Conservation (phyloP, 2,329 filamentous ascomycete species). For the Myriosclerotinia duriaeana region DNA sequence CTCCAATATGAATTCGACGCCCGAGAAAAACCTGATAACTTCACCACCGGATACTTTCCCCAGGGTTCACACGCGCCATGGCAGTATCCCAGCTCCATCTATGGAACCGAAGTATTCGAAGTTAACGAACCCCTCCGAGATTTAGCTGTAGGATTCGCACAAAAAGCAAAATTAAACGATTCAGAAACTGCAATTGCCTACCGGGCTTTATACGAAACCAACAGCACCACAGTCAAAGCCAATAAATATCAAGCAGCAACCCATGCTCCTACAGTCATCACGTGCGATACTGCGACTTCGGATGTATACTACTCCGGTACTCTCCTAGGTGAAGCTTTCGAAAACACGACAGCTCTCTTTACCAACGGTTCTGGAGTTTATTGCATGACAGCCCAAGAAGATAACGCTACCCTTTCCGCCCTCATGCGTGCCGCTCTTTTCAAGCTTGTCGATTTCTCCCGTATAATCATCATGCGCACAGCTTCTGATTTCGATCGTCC, state of each 20-base stretch:
- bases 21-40: constrained; percentile 65
- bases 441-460: constrained; percentile 60
- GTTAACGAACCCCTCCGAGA: constrained; percentile 59
- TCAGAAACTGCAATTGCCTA: constrained; percentile 51
- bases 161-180: constrained; percentile 54
- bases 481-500: constrained; percentile 72
- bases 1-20: constrained; percentile 74
- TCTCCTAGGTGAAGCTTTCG: constrained; percentile 61
- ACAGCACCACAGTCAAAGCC: constrained; percentile 46
- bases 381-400: constrained; percentile 72
- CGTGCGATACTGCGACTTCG: constrained; percentile 67
- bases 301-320: constrained; percentile 70
- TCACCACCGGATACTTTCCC: constrained; percentile 66
- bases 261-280: constrained; percentile 54
- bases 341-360: constrained; percentile 60
- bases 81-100: constrained; percentile 58
- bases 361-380: constrained; percentile 68
- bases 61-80: constrained; percentile 57
- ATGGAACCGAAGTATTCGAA: constrained; percentile 71
- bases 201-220: constrained; percentile 47
- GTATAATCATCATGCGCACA: constrained; percentile 67
- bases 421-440: constrained; percentile 57
- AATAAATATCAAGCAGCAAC: constrained; percentile 49
- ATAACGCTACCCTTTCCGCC: constrained; percentile 67
- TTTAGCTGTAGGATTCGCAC: constrained; percentile 52